Evolutionary conservation across 495 filamentous ascomycete species (phyloP), one percentile per base, ranked within the genome.

Genomic region (Neurospora hispaniola): DNA sequence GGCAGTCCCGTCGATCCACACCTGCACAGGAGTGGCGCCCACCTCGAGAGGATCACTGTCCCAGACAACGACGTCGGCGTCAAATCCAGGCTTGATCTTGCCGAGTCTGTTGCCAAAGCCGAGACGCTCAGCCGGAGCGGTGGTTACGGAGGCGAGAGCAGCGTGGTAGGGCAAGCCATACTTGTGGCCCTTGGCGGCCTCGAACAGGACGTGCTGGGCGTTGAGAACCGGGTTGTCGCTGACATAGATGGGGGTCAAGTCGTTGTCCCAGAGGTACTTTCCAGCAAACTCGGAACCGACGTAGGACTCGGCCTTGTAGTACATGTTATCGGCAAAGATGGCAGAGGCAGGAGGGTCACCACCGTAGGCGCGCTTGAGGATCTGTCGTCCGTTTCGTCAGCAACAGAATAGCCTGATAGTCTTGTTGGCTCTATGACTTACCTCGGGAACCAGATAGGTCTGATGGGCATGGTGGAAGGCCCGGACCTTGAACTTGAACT

Each of bases 61-160:
- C 89, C 89, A 91, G 10, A 91, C 84, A 2, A 90, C 89, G 27
- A 91, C 72, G 75, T 91, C 89, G 27, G 89, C 89, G 76, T 91
- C 89, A 72, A 88, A 90, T 0, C 89, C 89, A 27, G 85, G 80
- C 78, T 86, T 87, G 59, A 87, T 80, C 74, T 90, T 90, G 10
- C 89, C 89, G 14, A 91, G 82, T 18, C 89, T 83, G 59, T 91
- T 78, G 4, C 84, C 86, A 16, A 90, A 82, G 5, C 87, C 87
- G 0, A 91, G 81, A 18, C 86, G 83, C 71, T 86, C 84, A n/a
- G 89, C 89, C 6, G 89, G 87, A 2, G 86, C 86, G 20, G 84
- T 86, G 4, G 89, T 91, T 7, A 91, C 89, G 1, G 87, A 82
- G 40, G 89, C 86, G 23, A 91, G 76, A 12, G 89, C 89, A 9